Percentiles rank a stretch among this genome's conserved stretches.
Conservation (phyloP, 2,329 filamentous ascomycete species). For the Fusarium stilboides region DNA sequence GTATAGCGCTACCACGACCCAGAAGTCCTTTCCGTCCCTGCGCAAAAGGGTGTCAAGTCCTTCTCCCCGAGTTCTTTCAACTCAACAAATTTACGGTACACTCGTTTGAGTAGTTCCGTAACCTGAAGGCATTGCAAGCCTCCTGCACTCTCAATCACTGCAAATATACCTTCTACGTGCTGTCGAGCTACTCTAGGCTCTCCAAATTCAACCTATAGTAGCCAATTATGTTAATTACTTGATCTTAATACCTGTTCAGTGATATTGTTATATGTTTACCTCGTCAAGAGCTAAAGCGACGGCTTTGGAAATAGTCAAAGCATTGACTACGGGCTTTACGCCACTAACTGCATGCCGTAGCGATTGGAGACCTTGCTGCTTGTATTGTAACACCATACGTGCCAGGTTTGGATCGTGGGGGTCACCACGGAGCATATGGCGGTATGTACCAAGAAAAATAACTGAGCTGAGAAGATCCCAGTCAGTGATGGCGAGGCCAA, state of each 20-base stretch:
- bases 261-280: background rate
- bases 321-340: background rate
- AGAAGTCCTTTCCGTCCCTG: too few species aligned
- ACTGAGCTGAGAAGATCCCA: conserved; percentile 9
- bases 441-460: conserved; percentile 15
- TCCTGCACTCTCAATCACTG: too few species aligned
- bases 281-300: conserved; percentile 11
- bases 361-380: conserved; percentile 4
- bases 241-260: background rate
- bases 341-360: background rate
- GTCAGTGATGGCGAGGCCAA: conserved; percentile 17
- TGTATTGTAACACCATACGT: conserved; percentile 12
- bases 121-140: too few species aligned
- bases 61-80: too few species aligned
- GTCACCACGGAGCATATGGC: conserved; percentile 1
- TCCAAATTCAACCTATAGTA: background rate
- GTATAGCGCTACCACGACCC: too few species aligned
- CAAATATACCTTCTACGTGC: too few species aligned
- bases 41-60: too few species aligned
- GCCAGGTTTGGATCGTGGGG: background rate
- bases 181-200: too few species aligned
- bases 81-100: too few species aligned
- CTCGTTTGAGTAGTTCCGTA: too few species aligned
- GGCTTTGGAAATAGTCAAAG: conserved; percentile 3
- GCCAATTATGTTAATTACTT: background rate